phyloP scores from a whole-genome alignment of 768 basidiomycete species.

The Leccinum broughii region DNA sequence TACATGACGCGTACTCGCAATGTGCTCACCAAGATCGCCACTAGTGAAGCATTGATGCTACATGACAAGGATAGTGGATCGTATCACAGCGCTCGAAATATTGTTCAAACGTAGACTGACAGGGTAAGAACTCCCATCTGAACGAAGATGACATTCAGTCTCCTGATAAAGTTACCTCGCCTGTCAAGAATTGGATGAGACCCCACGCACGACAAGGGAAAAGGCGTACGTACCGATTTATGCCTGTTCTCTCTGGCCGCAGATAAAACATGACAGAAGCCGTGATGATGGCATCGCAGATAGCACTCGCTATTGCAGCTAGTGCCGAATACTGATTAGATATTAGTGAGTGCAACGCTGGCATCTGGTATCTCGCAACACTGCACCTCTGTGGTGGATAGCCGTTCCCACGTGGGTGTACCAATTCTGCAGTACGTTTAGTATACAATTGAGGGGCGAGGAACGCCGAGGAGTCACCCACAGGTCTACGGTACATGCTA shows the following conservation, averaged over 20 bases:
- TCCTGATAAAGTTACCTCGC: no score
- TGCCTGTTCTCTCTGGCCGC: not conserved
- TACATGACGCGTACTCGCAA: not conserved
- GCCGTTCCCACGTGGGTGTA: constrained; percentile 4
- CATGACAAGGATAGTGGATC: not conserved
- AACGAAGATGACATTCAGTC: constrained; percentile 12
- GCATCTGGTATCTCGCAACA: no score
- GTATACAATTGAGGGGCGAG: not conserved
- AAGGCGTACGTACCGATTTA: constrained; percentile 8
- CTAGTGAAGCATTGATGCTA: constrained; percentile 12
- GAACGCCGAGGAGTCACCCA: constrained; percentile 3
- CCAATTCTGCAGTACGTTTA: constrained; percentile 7
- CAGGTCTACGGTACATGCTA: constrained; percentile 8
- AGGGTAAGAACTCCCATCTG: constrained; percentile 18
- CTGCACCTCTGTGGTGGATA: constrained; percentile 10
- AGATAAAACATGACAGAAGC: constrained; percentile 16
- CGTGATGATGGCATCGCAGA: constrained; percentile 25
- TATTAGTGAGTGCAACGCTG: not conserved
- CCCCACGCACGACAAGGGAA: no score
- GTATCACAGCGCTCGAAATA: not conserved
- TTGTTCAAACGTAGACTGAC: constrained; percentile 5
- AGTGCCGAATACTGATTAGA: constrained; percentile 9
- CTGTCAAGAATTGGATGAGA: not conserved
- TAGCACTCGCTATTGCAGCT: constrained; percentile 15
- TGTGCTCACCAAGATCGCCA: constrained; percentile 16